Conservation (phyloP, 208 protist genomes). For the Histomonas meleagridis region DNA sequence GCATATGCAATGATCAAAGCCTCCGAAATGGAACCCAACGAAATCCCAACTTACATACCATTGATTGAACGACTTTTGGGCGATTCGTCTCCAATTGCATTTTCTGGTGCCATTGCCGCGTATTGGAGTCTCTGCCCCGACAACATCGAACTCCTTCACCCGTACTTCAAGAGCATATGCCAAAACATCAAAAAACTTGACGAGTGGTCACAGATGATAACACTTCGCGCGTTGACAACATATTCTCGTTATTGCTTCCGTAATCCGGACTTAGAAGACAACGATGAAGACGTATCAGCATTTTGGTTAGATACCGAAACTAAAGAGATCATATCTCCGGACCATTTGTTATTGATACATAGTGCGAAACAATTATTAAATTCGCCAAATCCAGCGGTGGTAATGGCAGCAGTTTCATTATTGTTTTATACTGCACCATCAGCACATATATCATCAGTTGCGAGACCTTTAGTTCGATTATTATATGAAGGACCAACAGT, state of each 20-base stretch:
- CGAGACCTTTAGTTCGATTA: background rate
- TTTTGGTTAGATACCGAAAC: background rate
- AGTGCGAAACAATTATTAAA: background rate
- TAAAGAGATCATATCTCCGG: background rate
- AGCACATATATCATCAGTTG: background rate
- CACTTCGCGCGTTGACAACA: background rate
- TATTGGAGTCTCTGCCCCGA: background rate
- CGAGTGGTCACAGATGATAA: background rate
- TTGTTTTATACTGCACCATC: background rate
- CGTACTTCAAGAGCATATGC: background rate
- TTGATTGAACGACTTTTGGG: background rate
- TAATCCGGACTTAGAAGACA: too few relatives aligned
- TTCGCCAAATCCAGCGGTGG: background rate
- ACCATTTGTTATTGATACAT: background rate
- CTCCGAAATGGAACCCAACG: background rate
- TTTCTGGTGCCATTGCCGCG: background rate
- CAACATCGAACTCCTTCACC: conserved; percentile 15
- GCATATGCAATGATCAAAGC: conserved; percentile 33
- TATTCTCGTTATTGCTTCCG: conserved; percentile 17
- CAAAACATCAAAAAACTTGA: background rate
- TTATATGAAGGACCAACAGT: background rate
- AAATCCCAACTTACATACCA: background rate
- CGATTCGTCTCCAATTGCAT: background rate
- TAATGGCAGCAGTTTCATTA: background rate
- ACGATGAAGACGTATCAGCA: background rate